Percentiles rank a stretch among this genome's conserved stretches.
These are phyloP conservation scores for Brassica rapa DNA, from an alignment of 345 rosid species.

Conservation along the genomic window DNA sequence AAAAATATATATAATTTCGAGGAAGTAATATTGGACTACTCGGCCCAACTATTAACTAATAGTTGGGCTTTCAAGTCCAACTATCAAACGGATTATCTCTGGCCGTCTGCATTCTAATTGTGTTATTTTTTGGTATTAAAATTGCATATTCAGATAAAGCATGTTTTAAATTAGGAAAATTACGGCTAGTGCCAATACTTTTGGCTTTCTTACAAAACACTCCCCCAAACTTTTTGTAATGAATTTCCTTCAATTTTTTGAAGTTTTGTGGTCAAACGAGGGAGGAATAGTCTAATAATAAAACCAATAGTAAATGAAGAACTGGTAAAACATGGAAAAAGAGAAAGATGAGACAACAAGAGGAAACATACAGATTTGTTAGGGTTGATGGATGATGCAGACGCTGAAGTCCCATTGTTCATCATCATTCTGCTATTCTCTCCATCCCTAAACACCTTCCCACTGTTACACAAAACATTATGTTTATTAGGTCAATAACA, in stretches of 20 bases:
- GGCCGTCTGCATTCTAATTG: not conserved
- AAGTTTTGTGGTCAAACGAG: not conserved
- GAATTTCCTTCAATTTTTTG: not conserved
- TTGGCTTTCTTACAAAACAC: not conserved
- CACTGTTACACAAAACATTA: constrained; percentile 39
- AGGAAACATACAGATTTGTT: constrained; percentile 41
- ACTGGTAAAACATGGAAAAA: constrained; percentile 7
- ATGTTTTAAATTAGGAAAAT: not conserved
- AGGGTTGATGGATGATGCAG: constrained; percentile 41
- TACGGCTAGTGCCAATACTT: not conserved
- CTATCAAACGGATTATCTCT: not conserved
- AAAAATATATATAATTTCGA: not conserved
- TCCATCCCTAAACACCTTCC: constrained; percentile 76
- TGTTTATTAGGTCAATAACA: not conserved
- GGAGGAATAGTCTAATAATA: constrained; percentile 7
- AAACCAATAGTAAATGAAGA: not conserved
- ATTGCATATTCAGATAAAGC: not conserved
- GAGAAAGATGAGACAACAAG: constrained; percentile 16
- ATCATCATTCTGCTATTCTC: constrained; percentile 69
- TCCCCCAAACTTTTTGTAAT: not conserved
- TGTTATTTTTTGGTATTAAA: not conserved
- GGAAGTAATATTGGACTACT: not conserved
- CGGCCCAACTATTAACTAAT: constrained; percentile 41
- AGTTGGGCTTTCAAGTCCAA: constrained; percentile 27
- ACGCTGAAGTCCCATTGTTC: constrained; percentile 51